These are phyloP conservation scores for Lathyrus tuberosus DNA, from an alignment of 306 rosid species.

Conservation along the genomic window DNA sequence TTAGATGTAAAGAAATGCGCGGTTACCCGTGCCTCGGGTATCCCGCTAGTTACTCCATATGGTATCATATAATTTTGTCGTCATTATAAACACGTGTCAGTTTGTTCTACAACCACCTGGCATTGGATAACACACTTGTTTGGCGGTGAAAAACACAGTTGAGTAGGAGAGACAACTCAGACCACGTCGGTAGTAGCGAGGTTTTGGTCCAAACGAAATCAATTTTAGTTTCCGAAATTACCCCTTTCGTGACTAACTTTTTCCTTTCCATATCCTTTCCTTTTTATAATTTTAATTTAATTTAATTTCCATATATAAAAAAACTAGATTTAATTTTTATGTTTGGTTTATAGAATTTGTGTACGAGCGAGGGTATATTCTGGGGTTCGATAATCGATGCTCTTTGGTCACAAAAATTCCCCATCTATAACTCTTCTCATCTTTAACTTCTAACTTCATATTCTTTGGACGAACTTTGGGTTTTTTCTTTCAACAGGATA, in stretches of 20 bases:
- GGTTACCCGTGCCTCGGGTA: too few relatives aligned
- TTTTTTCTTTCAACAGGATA: constrained; percentile 18
- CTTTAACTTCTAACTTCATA: constrained; percentile 36
- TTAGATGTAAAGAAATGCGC: too few relatives aligned
- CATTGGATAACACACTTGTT: neutral
- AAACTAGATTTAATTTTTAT: constrained; percentile 29
- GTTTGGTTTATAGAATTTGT: neutral
- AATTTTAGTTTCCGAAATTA: constrained; percentile 35
- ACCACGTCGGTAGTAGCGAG: constrained; percentile 36
- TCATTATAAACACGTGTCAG: neutral
- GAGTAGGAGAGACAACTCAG: constrained; percentile 35
- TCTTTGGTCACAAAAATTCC: constrained; percentile 34
- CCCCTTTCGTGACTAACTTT: constrained; percentile 39
- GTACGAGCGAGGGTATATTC: constrained; percentile 56
- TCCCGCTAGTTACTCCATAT: too few relatives aligned
- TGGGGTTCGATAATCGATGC: constrained; percentile 59
- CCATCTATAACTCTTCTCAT: constrained; percentile 38
- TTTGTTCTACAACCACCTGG: neutral
- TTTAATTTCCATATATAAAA: neutral
- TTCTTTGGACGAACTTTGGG: constrained; percentile 14
- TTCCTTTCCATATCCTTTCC: neutral
- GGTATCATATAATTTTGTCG: too few relatives aligned
- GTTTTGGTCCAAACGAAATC: constrained; percentile 32
- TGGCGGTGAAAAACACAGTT: constrained; percentile 4
- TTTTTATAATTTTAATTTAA: neutral